Evolutionary conservation across 2,329 filamentous ascomycete genomes (phyloP).

Genomic region (Aaosphaeria arxii): DNA sequence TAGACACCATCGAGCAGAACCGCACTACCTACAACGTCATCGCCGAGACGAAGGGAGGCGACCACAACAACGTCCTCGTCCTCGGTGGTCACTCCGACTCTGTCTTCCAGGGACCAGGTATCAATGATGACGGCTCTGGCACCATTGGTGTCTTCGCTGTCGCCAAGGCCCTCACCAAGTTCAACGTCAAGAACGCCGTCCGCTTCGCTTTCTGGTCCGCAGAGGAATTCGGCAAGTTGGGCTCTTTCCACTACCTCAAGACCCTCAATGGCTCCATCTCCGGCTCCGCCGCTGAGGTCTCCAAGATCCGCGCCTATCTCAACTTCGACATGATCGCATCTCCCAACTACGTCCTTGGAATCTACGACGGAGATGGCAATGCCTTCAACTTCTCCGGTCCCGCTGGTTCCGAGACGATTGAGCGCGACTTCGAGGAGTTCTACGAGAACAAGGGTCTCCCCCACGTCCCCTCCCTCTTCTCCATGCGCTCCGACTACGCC

Average conservation of each 20-base stretch:
- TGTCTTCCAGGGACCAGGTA: slow-evolving; percentile 41
- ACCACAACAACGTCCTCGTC: slow-evolving; percentile 40
- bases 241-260: slow-evolving; percentile 38
- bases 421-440: slow-evolving; percentile 34
- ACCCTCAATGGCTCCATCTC: slow-evolving; percentile 30
- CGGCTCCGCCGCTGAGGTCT: slow-evolving; percentile 27
- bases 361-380: slow-evolving; percentile 39
- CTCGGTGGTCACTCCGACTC: slow-evolving; percentile 41
- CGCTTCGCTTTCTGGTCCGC: slow-evolving; percentile 41
- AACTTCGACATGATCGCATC: slow-evolving; percentile 45
- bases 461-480: slow-evolving; percentile 35
- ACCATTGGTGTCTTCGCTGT: slow-evolving; percentile 38
- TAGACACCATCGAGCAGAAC: slow-evolving; percentile 45
- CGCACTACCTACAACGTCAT: slow-evolving; percentile 44
- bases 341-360: slow-evolving; percentile 39
- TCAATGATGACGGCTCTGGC: slow-evolving; percentile 43
- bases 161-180: slow-evolving; percentile 38
- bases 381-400: slow-evolving; percentile 38
- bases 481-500: slow-evolving; percentile 40
- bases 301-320: slow-evolving; percentile 40
- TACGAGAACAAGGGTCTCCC: slow-evolving; percentile 31
- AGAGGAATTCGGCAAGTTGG: slow-evolving; percentile 41
- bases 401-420: slow-evolving; percentile 31
- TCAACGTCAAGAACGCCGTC: slow-evolving; percentile 39
- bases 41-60: slow-evolving; percentile 39